Evolutionary conservation across 2,329 filamentous ascomycete genomes (phyloP), one percentile per base, ranked within the genome.

Genomic region (Boeremia exigua): DNA sequence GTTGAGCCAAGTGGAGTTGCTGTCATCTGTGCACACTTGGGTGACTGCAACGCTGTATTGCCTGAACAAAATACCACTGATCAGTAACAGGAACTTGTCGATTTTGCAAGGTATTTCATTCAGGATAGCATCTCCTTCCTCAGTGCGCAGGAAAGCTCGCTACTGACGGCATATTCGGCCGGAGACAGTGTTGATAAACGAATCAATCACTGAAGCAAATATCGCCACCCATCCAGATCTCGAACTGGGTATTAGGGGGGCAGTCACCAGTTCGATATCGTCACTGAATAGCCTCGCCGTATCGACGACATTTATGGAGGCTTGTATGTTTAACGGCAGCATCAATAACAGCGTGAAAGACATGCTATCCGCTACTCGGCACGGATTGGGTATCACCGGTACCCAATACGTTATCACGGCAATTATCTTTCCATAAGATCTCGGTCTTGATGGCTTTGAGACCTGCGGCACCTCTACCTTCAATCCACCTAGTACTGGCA

Each of bases 241-340:
- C n/a, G 72, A 69, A 44, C 71, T 63, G 54, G 72, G 71, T 4
- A 67, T 75, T n/a, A n/a, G n/a, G 59, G 59, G 68, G 32, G 60
- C 28, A 63, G 66, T 12, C 60, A 60, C 19, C 62, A 64, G 15
- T 69, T 69, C 33, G 67, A 74, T 65, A 65, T 69, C 15, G 65
- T 70, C 12, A 69, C 67, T 2, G 59, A 63, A 32, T 69, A 66
- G 27, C 51, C 57, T 14, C 62, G 65, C 42, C 60, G 59, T 8
- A 64, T 68, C 43, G 72, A 65, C 23, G 51, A 75, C 43, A 69
- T 78, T 17, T 79, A 75, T 74, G 77, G 77, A 12, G 77, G 77
- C 2, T 62, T 62, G 5, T 69, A 75, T 3, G 46, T 72, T n/a
- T 79, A 64, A 60, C 25, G 54, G 39, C 3, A 56, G 39, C 6